Evolutionary conservation across 2,329 filamentous ascomycete species (phyloP).

Genomic region (Dactylonectria macrodidyma): DNA sequence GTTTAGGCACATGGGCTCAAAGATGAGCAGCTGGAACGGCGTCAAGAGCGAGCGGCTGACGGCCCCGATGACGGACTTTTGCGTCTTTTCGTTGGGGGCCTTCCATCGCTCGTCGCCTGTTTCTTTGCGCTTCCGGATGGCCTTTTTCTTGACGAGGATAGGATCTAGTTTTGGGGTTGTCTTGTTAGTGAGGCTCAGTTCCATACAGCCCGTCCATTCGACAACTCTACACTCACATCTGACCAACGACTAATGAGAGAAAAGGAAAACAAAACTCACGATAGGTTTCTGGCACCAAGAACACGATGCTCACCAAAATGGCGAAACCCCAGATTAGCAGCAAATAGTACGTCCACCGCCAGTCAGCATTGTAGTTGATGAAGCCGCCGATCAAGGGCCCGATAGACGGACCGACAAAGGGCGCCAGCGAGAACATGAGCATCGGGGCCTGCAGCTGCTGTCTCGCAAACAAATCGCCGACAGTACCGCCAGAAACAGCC

Average conservation of each 20-base stretch:
- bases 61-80: constrained; percentile 76
- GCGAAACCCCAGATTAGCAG: constrained; percentile 85
- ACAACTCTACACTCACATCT: neutral
- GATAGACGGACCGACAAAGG: constrained; percentile 74
- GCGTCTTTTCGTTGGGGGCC: constrained; percentile 81
- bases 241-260: too few species aligned
- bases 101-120: constrained; percentile 85
- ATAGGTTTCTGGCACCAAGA: constrained; percentile 91
- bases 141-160: constrained; percentile 82
- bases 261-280: constrained; percentile 58
- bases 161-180: constrained; percentile 59
- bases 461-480: constrained; percentile 82
- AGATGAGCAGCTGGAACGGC: constrained; percentile 84
- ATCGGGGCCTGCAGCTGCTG: constrained; percentile 83
- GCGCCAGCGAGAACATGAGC: constrained; percentile 81
- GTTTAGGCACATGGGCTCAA: constrained; percentile 88
- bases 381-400: constrained; percentile 81
- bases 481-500: constrained; percentile 86
- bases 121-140: constrained; percentile 76
- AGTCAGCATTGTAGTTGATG: constrained; percentile 82
- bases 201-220: neutral
- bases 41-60: constrained; percentile 72
- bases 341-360: constrained; percentile 89
- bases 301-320: constrained; percentile 74
- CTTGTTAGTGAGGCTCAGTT: constrained; percentile 19